Percentiles rank a stretch among this genome's conserved stretches.
Evolutionary conservation across 352 stramenopile genomes (phyloP).

Genomic region (Nothophytophthora sp.): DNA sequence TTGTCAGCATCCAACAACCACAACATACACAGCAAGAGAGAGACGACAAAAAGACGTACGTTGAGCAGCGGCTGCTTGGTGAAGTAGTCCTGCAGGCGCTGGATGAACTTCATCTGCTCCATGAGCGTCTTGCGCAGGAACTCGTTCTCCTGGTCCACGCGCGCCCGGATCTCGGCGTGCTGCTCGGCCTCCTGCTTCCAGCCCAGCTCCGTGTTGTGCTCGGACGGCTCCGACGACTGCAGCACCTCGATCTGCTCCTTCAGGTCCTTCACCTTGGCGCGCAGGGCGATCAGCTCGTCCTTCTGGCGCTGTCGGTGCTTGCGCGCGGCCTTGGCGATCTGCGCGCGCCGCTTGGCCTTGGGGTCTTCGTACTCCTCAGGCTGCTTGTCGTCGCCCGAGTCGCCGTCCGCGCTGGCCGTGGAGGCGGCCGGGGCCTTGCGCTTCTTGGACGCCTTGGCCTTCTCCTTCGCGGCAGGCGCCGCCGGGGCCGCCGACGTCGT

Average conservation of each 20-base stretch:
- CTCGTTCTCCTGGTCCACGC: conserved; percentile 90
- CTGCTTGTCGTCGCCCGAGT: conserved; percentile 60
- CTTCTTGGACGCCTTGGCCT: conserved; percentile 71
- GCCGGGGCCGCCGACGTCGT: conserved; percentile 15
- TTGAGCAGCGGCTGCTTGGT: conserved; percentile 90
- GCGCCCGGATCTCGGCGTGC: conserved; percentile 85
- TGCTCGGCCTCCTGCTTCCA: conserved; percentile 91
- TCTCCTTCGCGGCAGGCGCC: conserved; percentile 36
- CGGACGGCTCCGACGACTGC: conserved; percentile 85
- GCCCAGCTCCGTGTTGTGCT: conserved; percentile 88
- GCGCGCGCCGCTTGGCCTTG: conserved; percentile 84
- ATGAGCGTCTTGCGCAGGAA: conserved; percentile 89
- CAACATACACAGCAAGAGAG: conserved; percentile 1
- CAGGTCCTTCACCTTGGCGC: conserved; percentile 87
- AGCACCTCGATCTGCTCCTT: conserved; percentile 91
- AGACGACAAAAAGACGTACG: conserved; percentile 23
- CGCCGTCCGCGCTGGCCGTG: conserved; percentile 30
- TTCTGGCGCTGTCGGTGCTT: conserved; percentile 90
- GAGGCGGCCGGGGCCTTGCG: conserved; percentile 57
- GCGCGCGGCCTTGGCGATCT: conserved; percentile 87
- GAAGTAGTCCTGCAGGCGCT: conserved; percentile 90
- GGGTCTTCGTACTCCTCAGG: conserved; percentile 82
- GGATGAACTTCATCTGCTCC: conserved; percentile 93
- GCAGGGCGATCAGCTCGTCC: conserved; percentile 84
- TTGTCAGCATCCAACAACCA: too few species aligned